Percentiles rank a stretch among this genome's conserved stretches.
Conservation (phyloP, 2,329 filamentous ascomycete genomes). For the Trichoderma guizhouense region DNA sequence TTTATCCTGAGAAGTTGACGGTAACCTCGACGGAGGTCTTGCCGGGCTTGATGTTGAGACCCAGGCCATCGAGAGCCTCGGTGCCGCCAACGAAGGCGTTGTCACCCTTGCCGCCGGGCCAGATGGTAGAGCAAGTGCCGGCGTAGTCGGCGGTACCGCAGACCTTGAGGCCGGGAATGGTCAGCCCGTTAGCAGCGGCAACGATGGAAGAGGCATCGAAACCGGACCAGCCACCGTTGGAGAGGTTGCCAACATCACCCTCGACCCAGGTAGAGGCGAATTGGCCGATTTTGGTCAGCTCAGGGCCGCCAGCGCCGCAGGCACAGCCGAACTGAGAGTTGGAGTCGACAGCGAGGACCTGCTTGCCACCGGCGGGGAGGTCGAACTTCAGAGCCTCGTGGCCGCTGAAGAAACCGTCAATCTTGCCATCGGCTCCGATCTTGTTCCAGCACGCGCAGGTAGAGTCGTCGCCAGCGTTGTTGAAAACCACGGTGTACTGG, state of each 20-base stretch:
- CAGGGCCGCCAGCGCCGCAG: conserved; percentile 36
- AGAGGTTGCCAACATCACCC: conserved; percentile 45
- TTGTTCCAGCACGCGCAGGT: conserved; percentile 50
- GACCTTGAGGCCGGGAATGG: conserved; percentile 38
- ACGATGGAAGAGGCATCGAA: conserved; percentile 51
- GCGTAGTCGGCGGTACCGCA: conserved; percentile 36
- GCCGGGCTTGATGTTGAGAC: conserved; percentile 37
- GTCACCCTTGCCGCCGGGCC: conserved; percentile 32
- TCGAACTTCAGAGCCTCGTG: conserved; percentile 41
- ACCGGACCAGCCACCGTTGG: conserved; percentile 49
- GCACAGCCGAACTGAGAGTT: conserved; percentile 49
- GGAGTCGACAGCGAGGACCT: conserved; percentile 43
- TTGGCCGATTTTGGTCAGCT: conserved; percentile 38
- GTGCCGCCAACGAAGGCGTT: conserved; percentile 40
- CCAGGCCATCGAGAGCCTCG: conserved; percentile 38
- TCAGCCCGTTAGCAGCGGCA: conserved; percentile 32
- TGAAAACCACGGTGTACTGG: conserved; percentile 43
- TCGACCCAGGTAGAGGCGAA: conserved; percentile 48
- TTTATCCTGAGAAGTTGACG: conserved; percentile 29
- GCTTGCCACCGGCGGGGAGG: conserved; percentile 35
- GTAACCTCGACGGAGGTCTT: conserved; percentile 30
- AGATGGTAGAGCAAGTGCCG: conserved; percentile 42
- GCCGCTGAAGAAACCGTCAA: conserved; percentile 49
- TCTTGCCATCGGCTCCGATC: conserved; percentile 43
- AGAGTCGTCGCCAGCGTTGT: conserved; percentile 34